Evolutionary conservation across 1,139 yeast species (phyloP).

Genomic region (Pichia inconspicua): DNA sequence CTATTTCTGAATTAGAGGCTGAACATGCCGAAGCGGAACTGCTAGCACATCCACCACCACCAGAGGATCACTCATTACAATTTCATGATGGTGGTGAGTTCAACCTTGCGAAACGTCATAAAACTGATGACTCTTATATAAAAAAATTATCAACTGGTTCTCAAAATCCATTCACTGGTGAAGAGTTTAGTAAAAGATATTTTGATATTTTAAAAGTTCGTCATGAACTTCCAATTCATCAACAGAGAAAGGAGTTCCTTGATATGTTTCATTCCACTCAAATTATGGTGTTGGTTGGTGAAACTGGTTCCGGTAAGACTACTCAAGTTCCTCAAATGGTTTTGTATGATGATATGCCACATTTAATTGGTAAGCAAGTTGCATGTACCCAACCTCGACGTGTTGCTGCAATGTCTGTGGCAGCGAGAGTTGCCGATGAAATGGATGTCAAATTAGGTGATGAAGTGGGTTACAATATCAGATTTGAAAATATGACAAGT

Average conservation of each 20-base stretch:
- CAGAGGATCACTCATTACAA: constrained; percentile 20
- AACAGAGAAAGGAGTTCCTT: constrained; percentile 84
- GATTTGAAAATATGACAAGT: constrained; percentile 86
- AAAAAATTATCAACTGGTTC: constrained; percentile 53
- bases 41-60: constrained; percentile 32
- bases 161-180: constrained; percentile 74
- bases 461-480: constrained; percentile 68
- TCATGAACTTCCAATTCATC: constrained; percentile 87
- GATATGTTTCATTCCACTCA: constrained; percentile 78
- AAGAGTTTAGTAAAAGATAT: constrained; percentile 53
- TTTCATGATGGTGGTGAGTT: constrained; percentile 52
- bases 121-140: constrained; percentile 72
- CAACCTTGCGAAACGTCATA: constrained; percentile 45
- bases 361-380: constrained; percentile 46
- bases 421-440: constrained; percentile 61
- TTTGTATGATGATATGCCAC: constrained; percentile 54
- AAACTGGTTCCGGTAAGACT: constrained; percentile 60
- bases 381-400: constrained; percentile 74
- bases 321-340: constrained; percentile 64
- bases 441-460: constrained; percentile 50
- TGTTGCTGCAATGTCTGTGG: constrained; percentile 67
- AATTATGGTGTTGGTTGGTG: constrained; percentile 96
- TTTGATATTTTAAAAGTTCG: constrained; percentile 69
- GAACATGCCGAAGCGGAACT: constrained; percentile 47
- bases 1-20: constrained; percentile 48